A percentile compares a stretch with the other conserved stretches of the same genome.
Conservation (phyloP, 345 rosid species). For the rapeseed (Brassica napus) region DNA sequence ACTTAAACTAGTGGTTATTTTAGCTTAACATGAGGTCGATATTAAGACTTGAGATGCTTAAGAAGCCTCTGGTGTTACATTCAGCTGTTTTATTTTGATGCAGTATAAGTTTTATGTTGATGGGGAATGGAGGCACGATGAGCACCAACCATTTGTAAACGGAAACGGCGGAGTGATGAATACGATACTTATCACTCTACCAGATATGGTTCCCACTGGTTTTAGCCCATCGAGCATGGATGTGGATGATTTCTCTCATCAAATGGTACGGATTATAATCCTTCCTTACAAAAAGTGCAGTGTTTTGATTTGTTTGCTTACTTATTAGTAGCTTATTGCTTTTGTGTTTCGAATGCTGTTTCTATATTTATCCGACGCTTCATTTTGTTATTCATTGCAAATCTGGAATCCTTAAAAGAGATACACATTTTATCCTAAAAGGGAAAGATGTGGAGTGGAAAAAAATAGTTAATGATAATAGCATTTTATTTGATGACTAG, state of each 20-base stretch:
- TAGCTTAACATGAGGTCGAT: background rate
- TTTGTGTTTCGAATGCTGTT: background rate
- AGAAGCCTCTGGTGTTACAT: slow-evolving; percentile 30
- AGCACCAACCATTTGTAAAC: slow-evolving; percentile 57
- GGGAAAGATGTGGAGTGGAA: background rate
- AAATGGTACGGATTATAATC: slow-evolving; percentile 47
- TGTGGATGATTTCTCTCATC: slow-evolving; percentile 60
- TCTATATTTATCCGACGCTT: background rate
- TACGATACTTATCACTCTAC: slow-evolving; percentile 55
- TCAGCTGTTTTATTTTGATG: slow-evolving; percentile 35
- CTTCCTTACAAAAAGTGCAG: background rate
- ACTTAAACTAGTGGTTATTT: background rate
- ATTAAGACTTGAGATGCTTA: slow-evolving; percentile 1
- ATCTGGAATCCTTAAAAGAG: background rate
- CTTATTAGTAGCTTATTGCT: slow-evolving; percentile 3
- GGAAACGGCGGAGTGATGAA: slow-evolving; percentile 73
- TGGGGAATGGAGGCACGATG: slow-evolving; percentile 93
- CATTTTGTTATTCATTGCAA: background rate
- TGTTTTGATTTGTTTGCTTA: slow-evolving; percentile 9
- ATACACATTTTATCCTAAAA: background rate
- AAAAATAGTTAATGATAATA: background rate
- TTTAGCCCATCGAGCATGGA: slow-evolving; percentile 68
- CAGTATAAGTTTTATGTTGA: slow-evolving; percentile 93
- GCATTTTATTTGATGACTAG: background rate
- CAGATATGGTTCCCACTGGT: slow-evolving; percentile 44